Evolutionary conservation across 148 eudicot genomes (phyloP).

Genomic region (Vaccinium macrocarpon): DNA sequence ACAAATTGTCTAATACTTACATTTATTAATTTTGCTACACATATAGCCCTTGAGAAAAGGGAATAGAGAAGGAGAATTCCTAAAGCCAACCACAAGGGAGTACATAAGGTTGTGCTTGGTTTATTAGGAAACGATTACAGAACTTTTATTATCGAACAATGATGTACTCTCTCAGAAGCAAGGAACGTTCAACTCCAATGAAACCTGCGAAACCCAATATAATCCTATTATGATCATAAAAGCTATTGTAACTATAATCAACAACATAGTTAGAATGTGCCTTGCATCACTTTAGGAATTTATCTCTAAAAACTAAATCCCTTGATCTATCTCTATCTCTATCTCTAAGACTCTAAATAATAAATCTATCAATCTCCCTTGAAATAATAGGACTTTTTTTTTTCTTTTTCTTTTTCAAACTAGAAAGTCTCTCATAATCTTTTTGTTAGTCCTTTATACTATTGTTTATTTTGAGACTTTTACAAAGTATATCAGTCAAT

Average conservation of each 20-base stretch:
- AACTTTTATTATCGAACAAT: background rate
- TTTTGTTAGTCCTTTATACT: no score
- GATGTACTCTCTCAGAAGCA: background rate
- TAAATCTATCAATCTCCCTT: no score
- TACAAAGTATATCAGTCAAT: background rate
- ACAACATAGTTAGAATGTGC: background rate
- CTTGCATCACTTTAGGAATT: background rate
- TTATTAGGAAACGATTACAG: background rate
- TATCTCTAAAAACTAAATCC: no score
- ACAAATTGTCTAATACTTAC: no score
- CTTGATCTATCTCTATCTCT: no score
- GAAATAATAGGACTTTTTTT: no score
- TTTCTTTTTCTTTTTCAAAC: no score
- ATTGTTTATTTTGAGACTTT: no score
- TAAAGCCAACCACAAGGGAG: background rate
- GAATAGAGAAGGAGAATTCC: background rate
- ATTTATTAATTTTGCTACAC: no score
- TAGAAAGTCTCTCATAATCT: no score
- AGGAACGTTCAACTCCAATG: background rate
- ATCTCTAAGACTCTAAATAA: no score
- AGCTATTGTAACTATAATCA: background rate
- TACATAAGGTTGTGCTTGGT: background rate
- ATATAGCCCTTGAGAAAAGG: no score
- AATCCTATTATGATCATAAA: background rate
- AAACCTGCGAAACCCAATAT: background rate